Evolutionary conservation across 164 flowering plant genomes (phyloP), one percentile per base, ranked within the genome.

Genomic region (Tetrastigma voinierianum): DNA sequence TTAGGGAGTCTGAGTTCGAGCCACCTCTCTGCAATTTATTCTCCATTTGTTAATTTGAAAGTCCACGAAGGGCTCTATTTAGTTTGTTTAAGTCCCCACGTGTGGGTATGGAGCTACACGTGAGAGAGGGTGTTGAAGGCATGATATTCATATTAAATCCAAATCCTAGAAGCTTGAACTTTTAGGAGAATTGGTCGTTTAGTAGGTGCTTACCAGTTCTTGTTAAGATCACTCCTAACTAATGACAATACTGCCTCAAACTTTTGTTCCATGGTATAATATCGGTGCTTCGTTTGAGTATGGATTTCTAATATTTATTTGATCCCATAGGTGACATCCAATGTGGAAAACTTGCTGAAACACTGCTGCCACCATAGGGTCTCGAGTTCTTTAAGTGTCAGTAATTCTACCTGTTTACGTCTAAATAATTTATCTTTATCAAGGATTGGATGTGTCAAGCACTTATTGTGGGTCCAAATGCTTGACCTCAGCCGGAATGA

Each of bases 401-500:
- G 32, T 40, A 52, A 58, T 46, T 61, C 40, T 62, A 25, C 80
- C 17, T 91, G 90, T 66, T 53, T 91, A 58, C 82, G 84, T 17
- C 77, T 94, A 10, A 86, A 80, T 73, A 81, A 81, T 53, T 74
- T 89, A 46, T 90, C 97, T 48, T 48, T 92, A 62, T 76, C 98
- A 60, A 83, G 88, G 25, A 47, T 92, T 57, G 97, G 96, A 17
- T 84, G 80, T 57, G 45, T 83, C 64, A 89, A 89, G 70, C 79
- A 74, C 51, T 74, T 91, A 64, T 63, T 92, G 66, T 92, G 97
- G 97, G 88, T 95, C 52, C 87, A 87, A 73, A 84, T 89, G 88
- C 83, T 95, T 66, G 98, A 95, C 72, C 91, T 95, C 68, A 86
- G 98, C 73, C 83, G 84, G 79, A 95, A 92, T 71, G 85, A 92